Evolutionary conservation across 805 yeast genomes (phyloP).

Genomic region (Starmerella bacillaris): DNA sequence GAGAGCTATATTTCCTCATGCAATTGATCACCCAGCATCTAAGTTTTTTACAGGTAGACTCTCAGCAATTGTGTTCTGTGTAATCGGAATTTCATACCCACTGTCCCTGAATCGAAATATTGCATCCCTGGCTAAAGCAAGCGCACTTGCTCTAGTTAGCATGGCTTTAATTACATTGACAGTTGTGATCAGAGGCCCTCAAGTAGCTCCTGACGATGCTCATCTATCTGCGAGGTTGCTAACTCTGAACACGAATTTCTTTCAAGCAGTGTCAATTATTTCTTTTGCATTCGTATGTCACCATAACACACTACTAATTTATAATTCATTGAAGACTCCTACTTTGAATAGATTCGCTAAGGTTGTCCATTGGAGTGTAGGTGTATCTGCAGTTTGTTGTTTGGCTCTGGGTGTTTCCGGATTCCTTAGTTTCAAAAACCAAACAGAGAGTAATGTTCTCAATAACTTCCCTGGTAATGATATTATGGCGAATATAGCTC

Average conservation of each 20-base stretch:
- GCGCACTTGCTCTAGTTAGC: constrained; percentile 67
- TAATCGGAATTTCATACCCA: constrained; percentile 63
- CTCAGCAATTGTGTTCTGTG: constrained; percentile 49
- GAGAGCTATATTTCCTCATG: constrained; percentile 38
- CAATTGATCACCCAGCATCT: constrained; percentile 10
- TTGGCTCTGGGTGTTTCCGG: constrained; percentile 66
- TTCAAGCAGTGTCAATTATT: constrained; percentile 84
- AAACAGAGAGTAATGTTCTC: constrained; percentile 70
- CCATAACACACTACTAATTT: constrained; percentile 81
- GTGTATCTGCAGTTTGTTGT: constrained; percentile 64
- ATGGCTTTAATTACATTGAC: constrained; percentile 64
- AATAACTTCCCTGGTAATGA: constrained; percentile 74
- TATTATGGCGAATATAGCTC: constrained; percentile 60
- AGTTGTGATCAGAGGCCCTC: constrained; percentile 60
- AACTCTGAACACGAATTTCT: constrained; percentile 44
- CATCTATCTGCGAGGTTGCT: constrained; percentile 22
- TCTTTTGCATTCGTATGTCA: constrained; percentile 93
- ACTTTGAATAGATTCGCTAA: constrained; percentile 55
- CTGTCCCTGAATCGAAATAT: constrained; percentile 65
- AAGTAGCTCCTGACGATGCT: constrained; percentile 23
- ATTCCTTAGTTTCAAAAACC: constrained; percentile 50
- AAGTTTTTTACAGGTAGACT: constrained; percentile 44
- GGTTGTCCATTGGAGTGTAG: constrained; percentile 70
- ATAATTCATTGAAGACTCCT: constrained; percentile 62
- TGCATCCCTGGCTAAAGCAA: constrained; percentile 66